Conservation (phyloP, 192 early-diverging fungal genomes). For the Coemansia sp. region DNA sequence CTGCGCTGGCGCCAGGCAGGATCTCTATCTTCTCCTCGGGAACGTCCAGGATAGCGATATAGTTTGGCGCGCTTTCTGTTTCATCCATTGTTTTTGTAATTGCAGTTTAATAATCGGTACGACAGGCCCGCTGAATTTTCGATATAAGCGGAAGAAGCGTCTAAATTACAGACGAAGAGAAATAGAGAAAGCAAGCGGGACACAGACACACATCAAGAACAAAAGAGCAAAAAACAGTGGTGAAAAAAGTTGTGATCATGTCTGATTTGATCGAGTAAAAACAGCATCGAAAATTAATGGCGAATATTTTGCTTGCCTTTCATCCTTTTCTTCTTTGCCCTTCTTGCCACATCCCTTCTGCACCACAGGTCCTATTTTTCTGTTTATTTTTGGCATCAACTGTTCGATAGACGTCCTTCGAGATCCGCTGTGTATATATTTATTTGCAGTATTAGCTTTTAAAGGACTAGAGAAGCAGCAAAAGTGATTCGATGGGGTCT, state of each 20-base stretch:
- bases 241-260: too few species aligned
- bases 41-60: conserved; percentile 43
- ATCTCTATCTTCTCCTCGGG: conserved; percentile 45
- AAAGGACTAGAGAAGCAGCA: background rate
- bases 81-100: conserved; percentile 17
- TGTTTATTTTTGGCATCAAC: background rate
- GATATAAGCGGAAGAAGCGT: background rate
- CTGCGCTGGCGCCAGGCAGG: conserved; percentile 60
- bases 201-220: too few species aligned
- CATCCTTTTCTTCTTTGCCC: too few species aligned
- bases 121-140: background rate
- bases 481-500: background rate
- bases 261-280: too few species aligned
- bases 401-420: background rate
- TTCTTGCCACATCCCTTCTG: too few species aligned
- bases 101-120: background rate
- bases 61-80: conserved; percentile 12
- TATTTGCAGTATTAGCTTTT: background rate
- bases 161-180: background rate
- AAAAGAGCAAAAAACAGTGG: too few species aligned
- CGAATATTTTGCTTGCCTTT: too few species aligned
- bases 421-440: background rate
- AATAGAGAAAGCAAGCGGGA: background rate
- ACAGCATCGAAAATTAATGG: too few species aligned
- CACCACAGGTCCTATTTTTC: background rate